These are phyloP conservation scores for Cercospora janseana DNA, from an alignment of 2,329 filamentous ascomycete species.

Conservation along the genomic window DNA sequence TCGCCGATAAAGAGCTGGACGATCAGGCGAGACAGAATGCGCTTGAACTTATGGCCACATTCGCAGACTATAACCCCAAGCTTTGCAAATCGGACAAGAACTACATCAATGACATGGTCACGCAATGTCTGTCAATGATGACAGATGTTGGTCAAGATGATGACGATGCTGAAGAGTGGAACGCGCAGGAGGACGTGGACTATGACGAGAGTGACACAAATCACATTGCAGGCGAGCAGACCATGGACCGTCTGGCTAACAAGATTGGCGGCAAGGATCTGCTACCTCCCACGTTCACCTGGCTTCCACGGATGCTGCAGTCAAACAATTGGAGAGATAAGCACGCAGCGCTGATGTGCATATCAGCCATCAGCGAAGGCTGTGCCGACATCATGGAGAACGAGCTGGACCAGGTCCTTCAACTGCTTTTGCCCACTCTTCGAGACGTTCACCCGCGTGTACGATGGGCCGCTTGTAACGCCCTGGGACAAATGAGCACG, in stretches of 20 bases:
- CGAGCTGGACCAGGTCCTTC: constrained; percentile 89
- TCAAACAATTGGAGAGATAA: constrained; percentile 92
- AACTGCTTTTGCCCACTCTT: constrained; percentile 88
- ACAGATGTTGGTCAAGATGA: constrained; percentile 93
- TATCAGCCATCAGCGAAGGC: constrained; percentile 96
- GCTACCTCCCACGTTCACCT: constrained; percentile 88
- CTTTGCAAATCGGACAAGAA: constrained; percentile 94
- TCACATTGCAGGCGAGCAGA: constrained; percentile 95
- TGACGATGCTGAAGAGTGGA: constrained; percentile 92
- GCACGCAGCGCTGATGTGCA: constrained; percentile 96
- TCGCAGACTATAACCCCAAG: constrained; percentile 87
- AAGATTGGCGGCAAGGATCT: constrained; percentile 95
- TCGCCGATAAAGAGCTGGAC: constrained; percentile 91
- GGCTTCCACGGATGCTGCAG: constrained; percentile 96
- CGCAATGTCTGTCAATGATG: constrained; percentile 96
- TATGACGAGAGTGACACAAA: constrained; percentile 95
- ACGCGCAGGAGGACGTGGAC: constrained; percentile 88
- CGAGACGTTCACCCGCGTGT: constrained; percentile 90
- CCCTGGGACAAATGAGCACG: constrained; percentile 98
- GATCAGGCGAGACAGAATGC: constrained; percentile 92
- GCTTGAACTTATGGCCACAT: constrained; percentile 94
- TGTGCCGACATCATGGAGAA: constrained; percentile 94
- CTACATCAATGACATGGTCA: constrained; percentile 96
- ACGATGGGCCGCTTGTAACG: constrained; percentile 95
- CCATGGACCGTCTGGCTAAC: constrained; percentile 96